These are phyloP conservation scores for Hevea brasiliensis DNA, from an alignment of 345 rosid species.

Conservation along the genomic window DNA sequence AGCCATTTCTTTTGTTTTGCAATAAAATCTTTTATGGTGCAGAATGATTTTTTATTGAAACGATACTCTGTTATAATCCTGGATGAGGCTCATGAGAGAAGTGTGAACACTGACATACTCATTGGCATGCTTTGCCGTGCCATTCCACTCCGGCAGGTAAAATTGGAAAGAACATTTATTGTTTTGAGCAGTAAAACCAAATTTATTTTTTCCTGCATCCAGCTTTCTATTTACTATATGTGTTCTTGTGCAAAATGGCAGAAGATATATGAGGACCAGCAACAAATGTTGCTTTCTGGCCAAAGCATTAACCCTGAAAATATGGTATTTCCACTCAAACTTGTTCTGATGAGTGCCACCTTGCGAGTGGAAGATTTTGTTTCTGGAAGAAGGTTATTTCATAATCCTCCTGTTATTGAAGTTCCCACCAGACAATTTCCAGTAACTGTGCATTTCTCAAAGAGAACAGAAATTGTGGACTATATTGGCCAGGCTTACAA, in stretches of 20 bases:
- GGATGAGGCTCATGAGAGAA: constrained; percentile 96
- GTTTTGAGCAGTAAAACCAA: neutral
- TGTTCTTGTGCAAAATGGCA: constrained; percentile 30
- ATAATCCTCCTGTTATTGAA: constrained; percentile 59
- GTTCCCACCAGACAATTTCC: constrained; percentile 84
- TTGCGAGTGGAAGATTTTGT: constrained; percentile 76
- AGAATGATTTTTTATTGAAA: constrained; percentile 76
- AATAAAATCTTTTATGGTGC: constrained; percentile 32
- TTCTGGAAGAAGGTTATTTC: constrained; percentile 67
- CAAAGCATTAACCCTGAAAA: constrained; percentile 45
- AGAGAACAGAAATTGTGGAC: constrained; percentile 80
- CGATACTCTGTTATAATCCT: constrained; percentile 82
- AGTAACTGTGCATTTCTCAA: constrained; percentile 74
- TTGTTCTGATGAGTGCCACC: constrained; percentile 94
- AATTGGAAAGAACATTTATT: constrained; percentile 2
- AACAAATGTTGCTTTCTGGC: constrained; percentile 53
- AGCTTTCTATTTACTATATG: constrained; percentile 11
- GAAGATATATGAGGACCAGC: constrained; percentile 63
- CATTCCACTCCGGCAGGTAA: constrained; percentile 72
- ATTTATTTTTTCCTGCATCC: constrained; percentile 13
- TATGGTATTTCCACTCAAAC: constrained; percentile 65
- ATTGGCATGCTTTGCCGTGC: constrained; percentile 88
- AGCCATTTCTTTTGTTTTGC: neutral
- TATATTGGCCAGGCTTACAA: constrained; percentile 85
- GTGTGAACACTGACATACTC: constrained; percentile 91